Evolutionary conservation across 2,329 filamentous ascomycete species (phyloP), one percentile per base, ranked within the genome.

Genomic region (Clathrospora elynae): DNA sequence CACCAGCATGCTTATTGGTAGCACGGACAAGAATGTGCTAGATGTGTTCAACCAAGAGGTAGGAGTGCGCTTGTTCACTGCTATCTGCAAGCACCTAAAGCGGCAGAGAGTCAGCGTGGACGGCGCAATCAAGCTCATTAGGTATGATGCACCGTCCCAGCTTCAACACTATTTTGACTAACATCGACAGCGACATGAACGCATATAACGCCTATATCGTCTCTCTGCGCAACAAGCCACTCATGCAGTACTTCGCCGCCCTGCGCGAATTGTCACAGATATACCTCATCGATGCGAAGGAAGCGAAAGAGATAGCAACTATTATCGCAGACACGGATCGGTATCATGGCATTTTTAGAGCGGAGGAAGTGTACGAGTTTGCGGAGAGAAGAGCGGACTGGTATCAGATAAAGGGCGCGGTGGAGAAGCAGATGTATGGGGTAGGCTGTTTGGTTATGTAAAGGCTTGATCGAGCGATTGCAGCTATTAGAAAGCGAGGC

Each of bases 1-100:
- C 69, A 97, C 91, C 1, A 84, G 81, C 64, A 96, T 99, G 90
- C 79, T 99, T 9, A 83, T 88, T 3, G 93, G 93, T 49, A 95
- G 89, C 66, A 97, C 92, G 1, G 93, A 99, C 68, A 99, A 99
- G 76, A 92, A 89, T 50, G 95, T 96, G 79, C 84, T 99, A 17
- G 93, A 99, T 65, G 93, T 99, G 10, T 99, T 99, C 78, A 96
- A 96, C 70, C 90, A 93, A 71, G 93, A 99, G 74, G 92, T 99
- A 17, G 93, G 93, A 1, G 81, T 96, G 52, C 87, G 93, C 17
- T 80, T 99, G 37, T 99, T 97, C 73, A 85, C 87, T 13, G 87
- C 89, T 12, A 78, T 99, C 35, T 96, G 92, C 79, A 99, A 99
- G 73, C 93, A 99, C 72, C 81, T 99, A 55, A 99, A 99, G 76